Evolutionary conservation across 768 basidiomycete genomes (phyloP).

Genomic region (Termitomyces sp.): DNA sequence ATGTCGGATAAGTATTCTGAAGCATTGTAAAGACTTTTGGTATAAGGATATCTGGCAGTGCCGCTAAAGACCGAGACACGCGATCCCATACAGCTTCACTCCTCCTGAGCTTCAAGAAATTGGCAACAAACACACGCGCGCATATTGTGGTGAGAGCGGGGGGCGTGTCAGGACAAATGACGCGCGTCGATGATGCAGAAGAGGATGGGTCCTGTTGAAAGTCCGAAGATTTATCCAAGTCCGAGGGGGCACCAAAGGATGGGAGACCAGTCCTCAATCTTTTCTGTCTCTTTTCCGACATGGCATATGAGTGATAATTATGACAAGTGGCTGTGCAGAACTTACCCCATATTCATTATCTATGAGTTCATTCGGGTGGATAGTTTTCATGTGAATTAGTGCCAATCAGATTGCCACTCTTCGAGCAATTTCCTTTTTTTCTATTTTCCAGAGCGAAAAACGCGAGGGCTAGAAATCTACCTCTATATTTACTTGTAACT

Average conservation of each 20-base stretch:
- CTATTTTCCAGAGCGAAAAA: too few relatives aligned
- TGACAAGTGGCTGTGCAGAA: neutral
- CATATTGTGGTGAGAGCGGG: conserved; percentile 47
- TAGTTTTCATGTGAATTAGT: too few relatives aligned
- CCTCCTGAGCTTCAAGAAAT: conserved; percentile 34
- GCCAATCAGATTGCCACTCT: too few relatives aligned
- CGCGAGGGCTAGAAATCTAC: too few relatives aligned
- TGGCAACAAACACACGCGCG: conserved; percentile 44
- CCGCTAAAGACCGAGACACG: conserved; percentile 34
- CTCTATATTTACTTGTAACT: too few relatives aligned
- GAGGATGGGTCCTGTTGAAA: conserved; percentile 39
- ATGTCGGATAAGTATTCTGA: conserved; percentile 41
- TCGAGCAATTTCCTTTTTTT: too few relatives aligned
- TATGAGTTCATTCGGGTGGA: too few relatives aligned
- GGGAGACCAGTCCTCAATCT: conserved; percentile 8
- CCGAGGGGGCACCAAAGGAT: conserved; percentile 39
- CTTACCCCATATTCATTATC: too few relatives aligned
- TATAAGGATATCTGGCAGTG: conserved; percentile 47
- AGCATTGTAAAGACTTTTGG: conserved; percentile 50
- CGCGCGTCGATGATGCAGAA: conserved; percentile 43
- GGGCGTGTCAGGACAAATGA: conserved; percentile 26
- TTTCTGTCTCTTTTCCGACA: conserved; percentile 12
- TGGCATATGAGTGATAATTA: neutral
- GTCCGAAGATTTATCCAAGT: conserved; percentile 35
- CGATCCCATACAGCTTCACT: conserved; percentile 33